Evolutionary conservation across 331 rosid genomes (phyloP), one percentile per base, ranked within the genome.

Genomic region (Cydonia oblonga): DNA sequence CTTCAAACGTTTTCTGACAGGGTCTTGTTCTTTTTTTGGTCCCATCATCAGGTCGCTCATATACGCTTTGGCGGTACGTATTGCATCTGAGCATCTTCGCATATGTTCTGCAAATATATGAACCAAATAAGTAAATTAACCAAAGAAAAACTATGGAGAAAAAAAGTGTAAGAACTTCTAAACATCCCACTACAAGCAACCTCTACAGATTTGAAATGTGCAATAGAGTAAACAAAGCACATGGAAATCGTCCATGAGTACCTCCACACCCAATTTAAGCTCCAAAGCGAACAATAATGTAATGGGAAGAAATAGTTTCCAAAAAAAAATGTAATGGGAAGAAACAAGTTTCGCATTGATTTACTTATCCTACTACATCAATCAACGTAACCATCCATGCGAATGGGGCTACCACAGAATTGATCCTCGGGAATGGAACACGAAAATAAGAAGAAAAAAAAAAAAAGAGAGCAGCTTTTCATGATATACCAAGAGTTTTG

Each of bases 41-140:
- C 35, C 20, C 13, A 71, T 69, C 69, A n/a, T 32, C 22, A 9
- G 12, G 22, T 42, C 38, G 16, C 18, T 89, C 79, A 86, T 71
- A n/a, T 64, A 49, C 87, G 95, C 80, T 84, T 93, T 38, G 97
- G 97, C 42, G 96, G 91, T 9, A 79, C 76, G 71, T 93, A 93
- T 20, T 82, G 97, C 89, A 90, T 88, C 14, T 82, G 89, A 78
- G 84, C 89, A 15, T 90, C 96, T 61, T 79, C 88, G 32, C 97
- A 93, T 75, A 90, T 30, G 72, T 78, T 77, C 98, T 90, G 88
- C 85, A 84, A 69, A 79, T 65, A 32, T 23, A 60, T 14, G 19
- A 72, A 54, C 28, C 49, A 67, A 73, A 33, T 11, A 51, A 75
- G 68, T 23, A 12, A 30, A 72, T 69, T 9, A 7, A 20, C 11